Base-by-base conservation (phyloP, 2,329 filamentous ascomycete genomes). In the Cercospora beticola region DNA sequence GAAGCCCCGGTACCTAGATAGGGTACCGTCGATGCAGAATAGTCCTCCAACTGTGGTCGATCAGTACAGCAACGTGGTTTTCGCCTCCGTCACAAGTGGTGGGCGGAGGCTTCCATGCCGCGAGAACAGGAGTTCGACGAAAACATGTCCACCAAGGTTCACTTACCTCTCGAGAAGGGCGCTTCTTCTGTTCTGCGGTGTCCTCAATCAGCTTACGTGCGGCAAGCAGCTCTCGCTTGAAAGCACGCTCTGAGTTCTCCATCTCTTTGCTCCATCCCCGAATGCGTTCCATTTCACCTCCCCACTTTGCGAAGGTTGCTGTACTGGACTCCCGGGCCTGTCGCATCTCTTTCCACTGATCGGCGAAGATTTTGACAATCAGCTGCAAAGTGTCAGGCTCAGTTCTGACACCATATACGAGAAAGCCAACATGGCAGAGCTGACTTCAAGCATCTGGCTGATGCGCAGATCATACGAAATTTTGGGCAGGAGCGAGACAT, bases 201-300 rank as follows among this genome's bases (percentile, higher is more conserved):
- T 94, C 92, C 74, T 94, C 92, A 59, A 99, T 89, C 73, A 95
- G 90, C 74, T 90, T 89, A 67, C 94, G 86, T 2, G 94, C 92
- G 36, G 88, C 82, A 68, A 93, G 86, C 30, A 98, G 84, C 81
- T 98, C 94, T 33, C 90, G 85, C 77, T 89, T 91, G 79, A 98
- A 97, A 4, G 90, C 84, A 52, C 88, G 86, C 80, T 98, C 95
- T n/a, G 91, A 90, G 61, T 89, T 86, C 80, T 97, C 94, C 92
- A 99, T 94, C 79, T 97, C 93, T 76, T 90, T 92, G 67, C 92
- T 90, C 95, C 95, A 99, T 33, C 94, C 93, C 69, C 91, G 89
- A 65, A 99, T 90, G 21, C 95, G 89, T 72, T 97, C 94, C 86
- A 99, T 93, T 79, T 98, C 95, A 30, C 86, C 82, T 14, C 86